Percentiles rank a stretch among this genome's conserved stretches.
phyloP scores from a whole-genome alignment of 148 eudicot genomes.

The Spergularia bocconei region DNA sequence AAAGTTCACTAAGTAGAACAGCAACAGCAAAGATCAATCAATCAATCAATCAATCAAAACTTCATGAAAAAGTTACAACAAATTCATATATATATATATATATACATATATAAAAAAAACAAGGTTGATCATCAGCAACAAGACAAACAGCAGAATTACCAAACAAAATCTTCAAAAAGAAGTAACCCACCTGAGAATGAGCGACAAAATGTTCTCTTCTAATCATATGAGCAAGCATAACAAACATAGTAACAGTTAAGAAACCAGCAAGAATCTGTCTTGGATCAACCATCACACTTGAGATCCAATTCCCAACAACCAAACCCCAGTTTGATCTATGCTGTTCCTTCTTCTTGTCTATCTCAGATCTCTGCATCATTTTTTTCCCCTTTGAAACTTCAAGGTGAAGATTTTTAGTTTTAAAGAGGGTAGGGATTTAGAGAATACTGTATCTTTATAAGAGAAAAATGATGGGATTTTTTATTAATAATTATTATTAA shows the following conservation, averaged over 20 bases:
- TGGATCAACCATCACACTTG: conserved; percentile 62
- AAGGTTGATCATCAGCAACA: too few relatives aligned
- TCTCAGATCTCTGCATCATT: conserved; percentile 31
- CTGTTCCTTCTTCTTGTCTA: conserved; percentile 24
- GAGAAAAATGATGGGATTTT: too few relatives aligned
- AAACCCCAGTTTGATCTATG: conserved; percentile 11
- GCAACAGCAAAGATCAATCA: not conserved
- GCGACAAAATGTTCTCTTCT: conserved; percentile 70
- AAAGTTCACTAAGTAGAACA: too few relatives aligned
- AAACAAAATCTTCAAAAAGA: not conserved
- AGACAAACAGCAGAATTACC: too few relatives aligned
- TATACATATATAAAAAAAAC: too few relatives aligned
- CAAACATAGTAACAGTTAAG: conserved; percentile 83
- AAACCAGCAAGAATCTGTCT: conserved; percentile 90
- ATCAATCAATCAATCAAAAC: not conserved
- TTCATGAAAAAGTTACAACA: not conserved
- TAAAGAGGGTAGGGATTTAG: not conserved
- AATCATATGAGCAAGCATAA: conserved; percentile 89
- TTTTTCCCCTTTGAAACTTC: not conserved
- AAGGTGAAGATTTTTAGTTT: not conserved
- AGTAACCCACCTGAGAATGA: conserved; percentile 15
- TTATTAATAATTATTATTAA: too few relatives aligned
- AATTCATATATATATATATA: not conserved
- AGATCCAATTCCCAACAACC: conserved; percentile 28
- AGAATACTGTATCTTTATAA: not conserved